Conservation (phyloP, 1,284 basidiomycete species). For the Lentinula novae-zelandiae region DNA sequence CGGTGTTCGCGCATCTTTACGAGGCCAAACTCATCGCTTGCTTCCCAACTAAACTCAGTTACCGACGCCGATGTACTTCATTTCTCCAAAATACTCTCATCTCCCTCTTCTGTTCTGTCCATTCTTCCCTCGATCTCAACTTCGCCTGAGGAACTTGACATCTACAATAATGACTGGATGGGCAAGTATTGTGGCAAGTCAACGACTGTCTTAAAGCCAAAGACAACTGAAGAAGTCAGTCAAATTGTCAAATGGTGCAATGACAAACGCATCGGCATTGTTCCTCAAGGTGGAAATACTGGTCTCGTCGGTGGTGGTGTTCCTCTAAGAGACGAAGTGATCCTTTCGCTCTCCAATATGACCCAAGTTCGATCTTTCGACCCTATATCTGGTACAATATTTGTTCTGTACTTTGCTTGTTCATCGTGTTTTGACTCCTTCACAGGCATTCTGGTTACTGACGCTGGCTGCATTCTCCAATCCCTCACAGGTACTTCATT, state of each 20-base stretch:
- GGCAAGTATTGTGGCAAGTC: slow-evolving; percentile 88
- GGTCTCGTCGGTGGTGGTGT: slow-evolving; percentile 97
- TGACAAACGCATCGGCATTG: slow-evolving; percentile 76
- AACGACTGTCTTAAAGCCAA: slow-evolving; percentile 86
- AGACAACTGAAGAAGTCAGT: slow-evolving; percentile 84
- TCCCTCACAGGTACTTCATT: slow-evolving; percentile 51
- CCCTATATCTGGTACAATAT: slow-evolving; percentile 70
- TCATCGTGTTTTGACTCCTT: slow-evolving; percentile 3
- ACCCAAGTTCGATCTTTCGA: slow-evolving; percentile 90
- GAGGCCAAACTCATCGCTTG: slow-evolving; percentile 3
- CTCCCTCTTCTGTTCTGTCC: slow-evolving; percentile 58
- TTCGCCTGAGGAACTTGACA: slow-evolving; percentile 65
- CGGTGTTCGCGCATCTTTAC: slow-evolving; percentile 1
- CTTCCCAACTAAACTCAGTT: slow-evolving; percentile 37
- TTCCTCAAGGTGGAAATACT: slow-evolving; percentile 98
- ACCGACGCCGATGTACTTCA: slow-evolving; percentile 56
- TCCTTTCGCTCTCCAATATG: slow-evolving; percentile 84
- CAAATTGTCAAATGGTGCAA: slow-evolving; percentile 86
- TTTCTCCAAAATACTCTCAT: slow-evolving; percentile 59
- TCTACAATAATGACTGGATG: slow-evolving; percentile 97
- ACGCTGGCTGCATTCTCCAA: slow-evolving; percentile 96
- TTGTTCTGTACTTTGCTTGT: slow-evolving; percentile 7
- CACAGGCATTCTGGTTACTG: slow-evolving; percentile 69
- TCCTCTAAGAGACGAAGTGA: slow-evolving; percentile 85
- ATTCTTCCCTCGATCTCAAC: slow-evolving; percentile 50